Evolutionary conservation across 768 basidiomycete genomes (phyloP), one percentile per base, ranked within the genome.

Genomic region (Neoboletus magnificus): DNA sequence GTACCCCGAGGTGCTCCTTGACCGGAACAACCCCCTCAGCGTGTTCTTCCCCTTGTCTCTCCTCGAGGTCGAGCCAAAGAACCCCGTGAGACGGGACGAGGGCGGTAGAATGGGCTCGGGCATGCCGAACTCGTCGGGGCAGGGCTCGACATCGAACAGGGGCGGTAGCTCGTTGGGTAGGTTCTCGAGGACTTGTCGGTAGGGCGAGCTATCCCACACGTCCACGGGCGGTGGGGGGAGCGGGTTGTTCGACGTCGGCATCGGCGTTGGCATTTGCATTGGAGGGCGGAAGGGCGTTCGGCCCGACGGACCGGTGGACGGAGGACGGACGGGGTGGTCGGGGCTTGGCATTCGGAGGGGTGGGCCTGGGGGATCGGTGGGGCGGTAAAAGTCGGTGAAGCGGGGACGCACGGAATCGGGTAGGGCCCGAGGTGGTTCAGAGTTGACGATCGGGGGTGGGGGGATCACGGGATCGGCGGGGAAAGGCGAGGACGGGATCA

Each of bases 221-320:
- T 89, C 82, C 30, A 71, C 70, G 0, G 89, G 89, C 0, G 82
- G 86, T 3, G 66, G 55, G 0, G 89, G 89, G 10, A 90, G 80
- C 5, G 86, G 87, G 64, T 91, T 87, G 18, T 52, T 49, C 5
- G 51, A 40, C 39, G 23, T 27, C 11, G 49, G 49, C 11, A 46
- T 27, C 16, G 56, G 52, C 47, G 41, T 53, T 0, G 55, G 55
- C 54, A 60, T 56, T 3, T 53, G 42, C 44, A 41, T 44, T 16
- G 61, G 32, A 4, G 50, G 36, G 15, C 40, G 15, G 22, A 50
- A 52, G 4, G 63, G 63, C 1, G 58, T 66, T 30, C 60, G 52
- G 27, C 50, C 54, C 3, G 56, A n/a, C 3, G 40, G 62, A 1
- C 50, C 59, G n/a, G 52, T 22, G 13, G 49, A 23, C 0, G 55